Evolutionary conservation across 78 protist species (phyloP), one percentile per base, ranked within the genome.

Genomic region (Bodo saltans): DNA sequence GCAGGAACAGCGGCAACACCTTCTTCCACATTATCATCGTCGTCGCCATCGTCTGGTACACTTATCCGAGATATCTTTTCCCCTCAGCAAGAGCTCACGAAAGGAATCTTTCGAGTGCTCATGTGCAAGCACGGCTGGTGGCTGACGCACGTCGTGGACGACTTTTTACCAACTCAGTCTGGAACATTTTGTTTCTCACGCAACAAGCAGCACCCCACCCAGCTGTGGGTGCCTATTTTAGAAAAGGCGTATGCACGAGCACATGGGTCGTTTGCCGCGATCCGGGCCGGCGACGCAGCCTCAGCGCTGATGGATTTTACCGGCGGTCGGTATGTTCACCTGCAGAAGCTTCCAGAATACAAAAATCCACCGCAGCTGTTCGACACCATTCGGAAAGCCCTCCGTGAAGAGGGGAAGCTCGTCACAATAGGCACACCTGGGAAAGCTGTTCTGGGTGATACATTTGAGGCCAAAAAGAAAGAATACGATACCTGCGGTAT

Each of bases 191-290:
- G 41, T 28, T 68, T 73, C 68, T 37, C 75, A 4, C 79, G 79
- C 33, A 71, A 73, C 71, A 17, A 52, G 33, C 3, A 41, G 35
- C 78, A 83, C 27, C 86, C 68, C 68, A 4, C 42, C 68, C 88
- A 79, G 30, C 35, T 39, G 17, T 90, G 90, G 90, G 89, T 80
- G 3, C 0, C 88, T 29, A 11, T 90, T n/a, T 0, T 86, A 26
- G 93, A 90, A 67, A 90, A 90, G 74, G 93, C 93, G 69, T 90
- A 90, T 42, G 93, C 93, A n/a, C 82, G 87, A 37, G 34, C 87
- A 30, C 85, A 80, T 67, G 83, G 89, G 1, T 26, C 38, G 28
- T 90, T 82, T 74, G 72, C 25, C 32, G 79, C 52, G 26, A 76
- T 76, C 81, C 12, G 12, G 53, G 11, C 70, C 69, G 81, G 81